These are phyloP conservation scores for Clonostachys rosea DNA, from an alignment of 2,329 filamentous ascomycete genomes.

Conservation along the genomic window DNA sequence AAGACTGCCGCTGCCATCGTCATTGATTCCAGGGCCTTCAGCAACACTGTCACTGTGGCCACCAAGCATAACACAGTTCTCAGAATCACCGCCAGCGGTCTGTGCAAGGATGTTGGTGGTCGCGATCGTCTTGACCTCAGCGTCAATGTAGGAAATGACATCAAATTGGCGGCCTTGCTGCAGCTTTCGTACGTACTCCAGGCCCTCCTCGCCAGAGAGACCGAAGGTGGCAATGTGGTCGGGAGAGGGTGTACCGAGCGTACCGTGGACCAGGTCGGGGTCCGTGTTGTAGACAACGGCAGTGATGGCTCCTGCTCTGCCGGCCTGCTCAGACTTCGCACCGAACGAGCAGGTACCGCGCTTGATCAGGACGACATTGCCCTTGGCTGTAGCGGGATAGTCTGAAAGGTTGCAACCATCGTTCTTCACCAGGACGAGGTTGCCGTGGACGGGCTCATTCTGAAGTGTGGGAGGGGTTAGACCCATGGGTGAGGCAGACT, in stretches of 20 bases:
- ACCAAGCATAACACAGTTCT: slow-evolving; percentile 63
- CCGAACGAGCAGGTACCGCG: slow-evolving; percentile 71
- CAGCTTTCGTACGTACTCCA: slow-evolving; percentile 49
- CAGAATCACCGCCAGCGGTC: slow-evolving; percentile 51
- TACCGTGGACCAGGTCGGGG: slow-evolving; percentile 58
- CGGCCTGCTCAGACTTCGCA: slow-evolving; percentile 64
- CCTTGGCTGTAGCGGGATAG: slow-evolving; percentile 53
- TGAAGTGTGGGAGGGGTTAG: slow-evolving; percentile 62
- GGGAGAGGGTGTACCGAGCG: slow-evolving; percentile 57
- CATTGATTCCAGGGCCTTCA: slow-evolving; percentile 70
- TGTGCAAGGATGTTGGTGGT: slow-evolving; percentile 61
- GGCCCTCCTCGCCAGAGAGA: slow-evolving; percentile 44
- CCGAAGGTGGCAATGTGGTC: slow-evolving; percentile 45
- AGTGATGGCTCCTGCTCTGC: slow-evolving; percentile 63
- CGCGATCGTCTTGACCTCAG: slow-evolving; percentile 45
- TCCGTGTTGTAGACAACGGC: slow-evolving; percentile 74
- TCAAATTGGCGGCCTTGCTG: slow-evolving; percentile 42
- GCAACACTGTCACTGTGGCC: slow-evolving; percentile 60
- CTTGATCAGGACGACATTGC: slow-evolving; percentile 65
- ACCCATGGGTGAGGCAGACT: slow-evolving; percentile 51
- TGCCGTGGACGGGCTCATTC: slow-evolving; percentile 52
- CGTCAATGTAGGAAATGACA: slow-evolving; percentile 55
- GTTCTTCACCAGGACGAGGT: slow-evolving; percentile 56
- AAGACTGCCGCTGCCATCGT: slow-evolving; percentile 66
- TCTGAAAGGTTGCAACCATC: slow-evolving; percentile 61